phyloP scores from a whole-genome alignment of 208 protist genomes.

The Crithidia acanthocephali region DNA sequence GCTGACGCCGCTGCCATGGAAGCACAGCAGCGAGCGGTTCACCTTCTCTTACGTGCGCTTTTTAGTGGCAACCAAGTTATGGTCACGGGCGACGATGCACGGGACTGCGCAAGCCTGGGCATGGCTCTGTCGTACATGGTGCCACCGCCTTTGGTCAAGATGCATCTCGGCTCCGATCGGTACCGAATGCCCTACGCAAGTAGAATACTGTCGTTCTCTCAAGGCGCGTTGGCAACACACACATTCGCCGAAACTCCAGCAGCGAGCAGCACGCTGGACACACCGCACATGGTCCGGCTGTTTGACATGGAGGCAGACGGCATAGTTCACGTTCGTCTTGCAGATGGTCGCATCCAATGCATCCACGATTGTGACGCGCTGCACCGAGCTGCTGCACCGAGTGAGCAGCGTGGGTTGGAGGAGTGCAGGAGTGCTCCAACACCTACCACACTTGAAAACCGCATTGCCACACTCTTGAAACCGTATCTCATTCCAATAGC shows the following conservation, averaged over 20 bases:
- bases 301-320: constrained; percentile 38
- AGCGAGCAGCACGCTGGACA: not conserved
- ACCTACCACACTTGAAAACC: constrained; percentile 32
- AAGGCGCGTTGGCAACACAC: constrained; percentile 10
- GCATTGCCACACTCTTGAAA: constrained; percentile 26
- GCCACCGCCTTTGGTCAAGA: constrained; percentile 44
- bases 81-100: constrained; percentile 44
- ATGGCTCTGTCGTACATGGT: constrained; percentile 61
- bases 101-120: constrained; percentile 56
- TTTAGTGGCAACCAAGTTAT: constrained; percentile 81
- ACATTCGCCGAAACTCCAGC: constrained; percentile 6
- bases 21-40: constrained; percentile 14
- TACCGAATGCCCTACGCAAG: constrained; percentile 75
- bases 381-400: constrained; percentile 2
- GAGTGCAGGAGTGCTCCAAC: not conserved
- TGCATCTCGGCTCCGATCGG: constrained; percentile 43
- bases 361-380: constrained; percentile 40
- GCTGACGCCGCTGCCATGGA: not conserved
- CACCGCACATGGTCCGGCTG: constrained; percentile 8
- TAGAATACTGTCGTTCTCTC: constrained; percentile 56
- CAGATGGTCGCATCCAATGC: constrained; percentile 24
- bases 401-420: not conserved
- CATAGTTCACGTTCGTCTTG: constrained; percentile 41
- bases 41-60: constrained; percentile 59
- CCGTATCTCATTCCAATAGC: constrained; percentile 18